These are phyloP conservation scores for Paracamarosporium sp. DNA, from an alignment of 2,329 filamentous ascomycete genomes.

Conservation along the genomic window DNA sequence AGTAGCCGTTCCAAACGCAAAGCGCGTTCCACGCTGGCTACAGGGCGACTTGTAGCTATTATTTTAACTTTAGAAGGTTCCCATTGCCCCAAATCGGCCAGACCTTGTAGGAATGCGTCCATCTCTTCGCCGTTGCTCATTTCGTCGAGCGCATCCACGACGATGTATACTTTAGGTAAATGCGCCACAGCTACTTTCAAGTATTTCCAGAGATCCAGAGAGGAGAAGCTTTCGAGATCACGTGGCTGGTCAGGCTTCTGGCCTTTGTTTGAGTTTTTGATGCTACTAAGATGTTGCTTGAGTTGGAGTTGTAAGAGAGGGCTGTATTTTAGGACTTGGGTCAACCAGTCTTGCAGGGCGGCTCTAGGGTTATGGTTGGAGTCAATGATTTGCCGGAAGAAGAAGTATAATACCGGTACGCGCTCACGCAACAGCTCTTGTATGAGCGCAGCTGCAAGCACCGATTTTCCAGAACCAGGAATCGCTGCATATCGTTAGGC, in stretches of 20 bases:
- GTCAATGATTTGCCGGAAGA: slow-evolving; percentile 48
- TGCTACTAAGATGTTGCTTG: slow-evolving; percentile 8
- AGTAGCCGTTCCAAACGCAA: slow-evolving; percentile 35
- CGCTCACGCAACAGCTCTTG: slow-evolving; percentile 17
- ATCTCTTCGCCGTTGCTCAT: slow-evolving; percentile 49
- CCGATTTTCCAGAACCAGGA: slow-evolving; percentile 47
- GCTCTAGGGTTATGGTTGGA: slow-evolving; percentile 33
- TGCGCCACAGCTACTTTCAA: slow-evolving; percentile 11
- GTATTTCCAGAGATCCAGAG: slow-evolving; percentile 18
- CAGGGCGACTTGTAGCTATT: slow-evolving; percentile 53
- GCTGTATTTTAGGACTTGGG: slow-evolving; percentile 38
- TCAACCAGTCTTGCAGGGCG: slow-evolving; percentile 40
- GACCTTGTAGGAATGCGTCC: slow-evolving; percentile 38
- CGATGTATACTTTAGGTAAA: slow-evolving; percentile 41
- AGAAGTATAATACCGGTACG: slow-evolving; percentile 45
- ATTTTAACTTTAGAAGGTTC: slow-evolving; percentile 48
- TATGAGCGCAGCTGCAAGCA: slow-evolving; percentile 32
- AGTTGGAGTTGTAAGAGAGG: slow-evolving; percentile 30
- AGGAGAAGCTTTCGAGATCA: slow-evolving; percentile 9
- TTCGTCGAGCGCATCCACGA: slow-evolving; percentile 57
- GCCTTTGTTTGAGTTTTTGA: too few relatives aligned
- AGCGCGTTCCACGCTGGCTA: slow-evolving; percentile 35
- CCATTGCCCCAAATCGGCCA: slow-evolving; percentile 43
- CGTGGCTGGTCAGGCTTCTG: not conserved
- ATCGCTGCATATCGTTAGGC: too few relatives aligned